Evolutionary conservation across 2,329 filamentous ascomycete genomes (phyloP).

Genomic region (Xylariaceae sp.): DNA sequence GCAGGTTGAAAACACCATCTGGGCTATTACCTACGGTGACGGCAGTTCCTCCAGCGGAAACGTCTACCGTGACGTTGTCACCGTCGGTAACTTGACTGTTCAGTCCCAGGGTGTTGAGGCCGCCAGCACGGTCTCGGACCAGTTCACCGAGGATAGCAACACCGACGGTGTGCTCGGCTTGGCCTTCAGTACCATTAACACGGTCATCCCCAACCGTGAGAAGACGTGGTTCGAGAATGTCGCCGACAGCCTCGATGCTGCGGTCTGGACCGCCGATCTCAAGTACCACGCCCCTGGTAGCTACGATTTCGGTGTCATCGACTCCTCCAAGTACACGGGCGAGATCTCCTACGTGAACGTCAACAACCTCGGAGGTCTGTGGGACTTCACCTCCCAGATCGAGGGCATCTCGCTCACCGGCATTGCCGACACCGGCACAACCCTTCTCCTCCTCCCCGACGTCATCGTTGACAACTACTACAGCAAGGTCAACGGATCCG

Average conservation of each 20-base stretch:
- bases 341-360: constrained; percentile 29
- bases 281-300: constrained; percentile 25
- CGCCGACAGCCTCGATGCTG: constrained; percentile 19
- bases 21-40: constrained; percentile 26
- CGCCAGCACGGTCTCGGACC: constrained; percentile 19
- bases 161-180: constrained; percentile 28
- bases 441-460: constrained; percentile 43
- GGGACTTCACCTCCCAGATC: constrained; percentile 28
- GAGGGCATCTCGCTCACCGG: constrained; percentile 34
- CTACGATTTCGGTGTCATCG: constrained; percentile 35
- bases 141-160: constrained; percentile 25
- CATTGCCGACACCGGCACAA: constrained; percentile 57
- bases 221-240: constrained; percentile 29
- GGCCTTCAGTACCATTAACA: constrained; percentile 26
- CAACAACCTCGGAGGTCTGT: constrained; percentile 30
- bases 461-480: constrained; percentile 49
- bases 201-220: constrained; percentile 17
- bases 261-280: constrained; percentile 29
- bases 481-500: constrained; percentile 39
- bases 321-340: constrained; percentile 27
- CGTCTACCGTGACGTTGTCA: constrained; percentile 29
- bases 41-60: constrained; percentile 27
- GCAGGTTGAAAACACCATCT: constrained; percentile 18
- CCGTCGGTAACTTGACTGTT: constrained; percentile 17
- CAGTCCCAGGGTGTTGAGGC: constrained; percentile 25